Evolutionary conservation across 2,329 filamentous ascomycete genomes (phyloP), one percentile per base, ranked within the genome.

Genomic region (Sclerotiophoma versabilis): DNA sequence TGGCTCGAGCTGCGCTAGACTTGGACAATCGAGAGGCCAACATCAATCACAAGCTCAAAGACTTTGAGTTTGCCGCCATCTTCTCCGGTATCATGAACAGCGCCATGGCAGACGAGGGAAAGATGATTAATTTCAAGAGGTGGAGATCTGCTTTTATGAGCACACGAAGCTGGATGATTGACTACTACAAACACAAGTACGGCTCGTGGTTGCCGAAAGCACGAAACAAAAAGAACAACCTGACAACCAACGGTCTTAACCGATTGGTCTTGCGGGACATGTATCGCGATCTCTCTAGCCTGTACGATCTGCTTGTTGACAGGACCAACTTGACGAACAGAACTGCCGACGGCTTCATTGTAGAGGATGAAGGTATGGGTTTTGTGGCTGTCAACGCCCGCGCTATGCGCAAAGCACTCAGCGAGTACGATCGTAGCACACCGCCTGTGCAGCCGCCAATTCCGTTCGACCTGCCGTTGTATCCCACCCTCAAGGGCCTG

Each of bases 201-300:
- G 87, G 87, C n/a, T 82, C 86, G 25, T 91, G 93, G 93, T 93
- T 95, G 2, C 93, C 95, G 8, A 96, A 95, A 73, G 92, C 92
- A 2, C 89, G 84, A 66, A 93, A 87, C 65, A 96, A 96, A 81
- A 96, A 96, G 83, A 96, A 96, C 70, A 84, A 88, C 0, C 91
- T 96, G 60, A 88, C 90, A 23, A 92, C 93, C 64, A 90, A 87
- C 63, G 93, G 93, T 0, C 81, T 98, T 19, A 97, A 97, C 74
- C 84, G 95, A 20, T 77, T 92, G 37, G 91, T 96, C 5, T 80
- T 97, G 34, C 86, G 87, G 69, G 87, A 91, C 36, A 78, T 98
- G 8, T 98, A 97, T 76, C 83, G 86, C 22, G 93, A 99, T 72
- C 85, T 97, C 67, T 91, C 90, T 63, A 85, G 87, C 32, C 80